Evolutionary conservation across 257 asterid species (phyloP), one percentile per base, ranked within the genome.

Genomic region (Hygrophila difformis): DNA sequence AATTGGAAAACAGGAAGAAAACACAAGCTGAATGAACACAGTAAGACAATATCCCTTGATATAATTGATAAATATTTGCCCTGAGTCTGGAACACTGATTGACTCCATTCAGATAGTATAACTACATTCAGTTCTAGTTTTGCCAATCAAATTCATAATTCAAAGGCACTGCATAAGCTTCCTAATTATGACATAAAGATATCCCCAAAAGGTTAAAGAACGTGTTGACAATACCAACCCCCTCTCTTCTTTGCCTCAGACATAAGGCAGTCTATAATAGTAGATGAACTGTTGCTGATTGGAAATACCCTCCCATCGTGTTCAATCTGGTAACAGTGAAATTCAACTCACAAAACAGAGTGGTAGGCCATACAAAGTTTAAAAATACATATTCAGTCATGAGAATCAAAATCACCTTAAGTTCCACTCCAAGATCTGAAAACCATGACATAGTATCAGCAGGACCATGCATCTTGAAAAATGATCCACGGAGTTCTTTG

Each of bases 261-360:
- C 67, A 79, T 49, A 18, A 85, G 93, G 69, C 97, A 89, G 45
- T 82, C 84, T 57, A 82, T 73, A 56, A 89, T 57, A 57, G 92
- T 73, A 29, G 96, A 79, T 33, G 98, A 89, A 74, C 68, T 69
- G 62, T 89, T 48, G 60, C 91, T 89, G 74, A 76, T 61, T 1
- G 98, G 96, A 61, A 85, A 89, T 43, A 89, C 97, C 70, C 96
- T 75, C 60, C 98, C 98, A 40, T 89, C 98, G 48, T 47, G 54
- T 66, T 89, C 98, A 51, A 81, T 73, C 98, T 85, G 72, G 45
- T 38, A 58, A 54, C 53, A 73, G 63, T 22, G 33, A 69, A 39
- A 60, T 33, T 45, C 17, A 60, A 46, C 7, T n/a, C 39, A 50
- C 21, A 47, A 46, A 56, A 19, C 3, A 50, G 23, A 18, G 17